Evolutionary conservation across 2,329 filamentous ascomycete species (phyloP).

Genomic region (Fusarium sp.): DNA sequence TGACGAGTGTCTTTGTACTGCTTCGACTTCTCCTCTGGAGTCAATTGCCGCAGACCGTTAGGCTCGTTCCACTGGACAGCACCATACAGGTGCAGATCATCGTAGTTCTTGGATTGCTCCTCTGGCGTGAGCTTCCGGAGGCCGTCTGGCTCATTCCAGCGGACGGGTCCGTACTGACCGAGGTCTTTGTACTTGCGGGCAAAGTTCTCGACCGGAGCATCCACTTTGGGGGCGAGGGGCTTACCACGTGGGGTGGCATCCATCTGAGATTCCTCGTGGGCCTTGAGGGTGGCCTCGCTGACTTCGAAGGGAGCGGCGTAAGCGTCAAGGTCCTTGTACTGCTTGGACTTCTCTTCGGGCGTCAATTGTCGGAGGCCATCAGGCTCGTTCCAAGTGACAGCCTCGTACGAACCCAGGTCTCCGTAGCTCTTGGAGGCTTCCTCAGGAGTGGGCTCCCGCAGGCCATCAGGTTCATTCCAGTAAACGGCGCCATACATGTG

Average conservation of each 20-base stretch:
- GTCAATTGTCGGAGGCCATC: slow-evolving; percentile 46
- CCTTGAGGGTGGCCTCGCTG: slow-evolving; percentile 45
- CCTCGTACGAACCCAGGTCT: slow-evolving; percentile 56
- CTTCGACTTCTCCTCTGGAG: slow-evolving; percentile 54
- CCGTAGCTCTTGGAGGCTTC: slow-evolving; percentile 53
- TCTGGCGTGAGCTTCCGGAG: slow-evolving; percentile 48
- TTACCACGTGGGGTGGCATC: slow-evolving; percentile 50
- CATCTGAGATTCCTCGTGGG: slow-evolving; percentile 45
- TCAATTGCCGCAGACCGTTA: slow-evolving; percentile 46
- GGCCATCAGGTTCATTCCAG: slow-evolving; percentile 49
- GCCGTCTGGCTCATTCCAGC: slow-evolving; percentile 56
- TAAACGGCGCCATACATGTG: slow-evolving; percentile 46
- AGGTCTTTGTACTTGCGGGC: slow-evolving; percentile 56
- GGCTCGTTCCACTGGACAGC: slow-evolving; percentile 53
- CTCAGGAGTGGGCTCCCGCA: slow-evolving; percentile 45
- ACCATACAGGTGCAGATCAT: slow-evolving; percentile 52
- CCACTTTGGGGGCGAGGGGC: slow-evolving; percentile 52
- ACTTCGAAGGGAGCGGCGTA: slow-evolving; percentile 52
- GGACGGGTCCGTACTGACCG: slow-evolving; percentile 52
- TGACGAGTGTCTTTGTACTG: slow-evolving; percentile 52
- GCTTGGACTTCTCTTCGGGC: slow-evolving; percentile 45
- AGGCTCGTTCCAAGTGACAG: slow-evolving; percentile 47
- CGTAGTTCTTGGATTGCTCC: slow-evolving; percentile 53
- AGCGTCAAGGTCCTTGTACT: slow-evolving; percentile 51
- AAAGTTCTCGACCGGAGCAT: slow-evolving; percentile 42